Evolutionary conservation across 176 grass and related monocot species (phyloP).

Genomic region (Areca catechu): DNA sequence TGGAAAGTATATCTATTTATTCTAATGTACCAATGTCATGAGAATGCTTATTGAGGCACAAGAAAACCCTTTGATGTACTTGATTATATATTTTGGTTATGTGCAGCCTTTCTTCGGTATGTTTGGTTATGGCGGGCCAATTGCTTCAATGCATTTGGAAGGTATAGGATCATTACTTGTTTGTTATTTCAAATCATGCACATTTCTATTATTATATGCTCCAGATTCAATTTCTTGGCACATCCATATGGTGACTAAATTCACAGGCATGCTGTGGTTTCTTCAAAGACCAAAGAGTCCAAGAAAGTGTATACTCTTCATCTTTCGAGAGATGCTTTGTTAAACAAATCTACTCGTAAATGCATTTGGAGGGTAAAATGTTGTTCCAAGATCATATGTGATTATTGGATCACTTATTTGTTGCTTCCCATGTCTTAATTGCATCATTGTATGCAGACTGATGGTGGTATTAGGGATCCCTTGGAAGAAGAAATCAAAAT

Average conservation of each 20-base stretch:
- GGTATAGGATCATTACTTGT: slow-evolving; percentile 2
- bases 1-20: no score
- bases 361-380: slow-evolving; percentile 29
- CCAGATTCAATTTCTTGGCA: slow-evolving; percentile 1
- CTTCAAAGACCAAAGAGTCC: slow-evolving; percentile 40
- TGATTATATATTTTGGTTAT: slow-evolving; percentile 8
- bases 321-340: slow-evolving; percentile 36
- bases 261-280: slow-evolving; percentile 27
- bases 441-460: slow-evolving; percentile 9
- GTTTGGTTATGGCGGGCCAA: slow-evolving; percentile 49
- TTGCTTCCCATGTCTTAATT: background rate
- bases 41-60: no score
- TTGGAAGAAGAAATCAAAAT: slow-evolving; percentile 31
- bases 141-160: slow-evolving; percentile 51
- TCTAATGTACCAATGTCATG: no score
- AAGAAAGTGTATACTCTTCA: slow-evolving; percentile 42
- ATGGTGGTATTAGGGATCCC: slow-evolving; percentile 37
- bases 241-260: background rate
- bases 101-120: slow-evolving; percentile 49
- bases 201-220: no score
- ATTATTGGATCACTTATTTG: no score
- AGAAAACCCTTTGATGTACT: background rate
- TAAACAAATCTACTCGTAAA: slow-evolving; percentile 17
- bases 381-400: no score
- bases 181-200: no score